Evolutionary conservation across 768 basidiomycete species (phyloP).

Genomic region (Harrya chromipes): DNA sequence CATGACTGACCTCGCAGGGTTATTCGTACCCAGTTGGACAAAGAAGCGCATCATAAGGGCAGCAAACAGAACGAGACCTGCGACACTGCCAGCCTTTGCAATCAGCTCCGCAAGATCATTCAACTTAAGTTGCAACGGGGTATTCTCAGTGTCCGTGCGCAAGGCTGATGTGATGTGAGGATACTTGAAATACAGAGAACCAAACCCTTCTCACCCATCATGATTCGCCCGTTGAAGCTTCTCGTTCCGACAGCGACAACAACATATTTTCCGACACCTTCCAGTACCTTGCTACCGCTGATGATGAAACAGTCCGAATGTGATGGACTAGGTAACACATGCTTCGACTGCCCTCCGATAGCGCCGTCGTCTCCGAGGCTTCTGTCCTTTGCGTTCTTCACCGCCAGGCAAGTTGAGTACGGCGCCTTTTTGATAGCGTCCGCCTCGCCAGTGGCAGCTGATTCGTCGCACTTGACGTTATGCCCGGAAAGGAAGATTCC

Average conservation of each 20-base stretch:
- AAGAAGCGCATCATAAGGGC: conserved; percentile 94
- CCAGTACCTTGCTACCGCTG: conserved; percentile 88
- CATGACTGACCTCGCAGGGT: conserved; percentile 51
- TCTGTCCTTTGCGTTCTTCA: conserved; percentile 36
- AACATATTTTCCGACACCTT: conserved; percentile 92
- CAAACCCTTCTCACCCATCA: conserved; percentile 72
- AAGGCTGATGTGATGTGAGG: conserved; percentile 52
- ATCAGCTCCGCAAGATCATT: conserved; percentile 94
- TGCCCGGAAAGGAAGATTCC: conserved; percentile 92
- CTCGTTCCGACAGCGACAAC: conserved; percentile 89
- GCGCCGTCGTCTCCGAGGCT: conserved; percentile 22
- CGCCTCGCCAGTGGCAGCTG: conserved; percentile 93
- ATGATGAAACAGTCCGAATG: conserved; percentile 92
- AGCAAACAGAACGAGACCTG: conserved; percentile 77
- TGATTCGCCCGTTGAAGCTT: conserved; percentile 94
- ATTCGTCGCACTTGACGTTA: conserved; percentile 94
- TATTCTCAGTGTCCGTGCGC: conserved; percentile 81
- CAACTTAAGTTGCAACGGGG: conserved; percentile 91
- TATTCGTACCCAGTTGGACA: conserved; percentile 68
- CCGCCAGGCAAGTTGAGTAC: conserved; percentile 68
- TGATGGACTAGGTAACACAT: conserved; percentile 16
- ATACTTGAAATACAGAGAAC: background rate
- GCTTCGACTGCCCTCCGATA: conserved; percentile 22
- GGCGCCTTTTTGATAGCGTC: conserved; percentile 89
- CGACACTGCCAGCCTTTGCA: conserved; percentile 82